Base-by-base conservation (phyloP, 495 filamentous ascomycete species). In the Trichoderma asperelloides region DNA sequence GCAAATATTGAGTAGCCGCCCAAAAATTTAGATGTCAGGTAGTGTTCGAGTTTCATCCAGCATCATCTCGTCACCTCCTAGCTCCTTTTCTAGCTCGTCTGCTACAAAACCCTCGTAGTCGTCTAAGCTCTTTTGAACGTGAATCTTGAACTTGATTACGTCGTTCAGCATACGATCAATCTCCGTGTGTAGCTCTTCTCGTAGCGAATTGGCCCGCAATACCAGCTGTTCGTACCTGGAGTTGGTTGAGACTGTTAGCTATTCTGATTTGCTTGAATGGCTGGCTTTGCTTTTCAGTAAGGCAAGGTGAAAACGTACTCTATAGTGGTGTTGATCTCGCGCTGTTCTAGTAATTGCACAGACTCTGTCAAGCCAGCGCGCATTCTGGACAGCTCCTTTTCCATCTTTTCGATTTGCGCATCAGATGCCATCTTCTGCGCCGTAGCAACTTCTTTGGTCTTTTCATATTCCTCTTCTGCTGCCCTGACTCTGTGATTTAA, bases 91-190 rank as follows among this genome's bases (percentile, higher is more conserved):
- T 45, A 96, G 88, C 80, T 97, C 94, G 70, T 94, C 90, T 23
- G 90, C 89, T 3, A 95, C 91, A 73, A 97, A 96, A 63, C 85
- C 88, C 76, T 97, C 94, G 75, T 96, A 97, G 72, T 93, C 91
- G 76, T 96, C 93, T 43, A 98, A 79, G 65, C 86, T 88, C 77
- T 91, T 91, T 76, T 98, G 95, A 60, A 98, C 84, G 74, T 97
- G 95, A 66, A 98, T 88, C 80, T 98, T 98, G 87, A 98, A 98
- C 70, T 92, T 92, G 80, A 97, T 96, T 74, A 98, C 88, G 72
- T 97, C 93, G 78, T 97, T 96, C 70, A 98, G 78, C 87, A 97
- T 94, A 69, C 88, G 90, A 80, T 96, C 96, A 68, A 96, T 91
- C 75, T 96, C 95, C 15, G 93, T 96, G 73, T 98, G 95, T 18